Conservation (phyloP, 306 rosid species). For the Cicer cuneatum region DNA sequence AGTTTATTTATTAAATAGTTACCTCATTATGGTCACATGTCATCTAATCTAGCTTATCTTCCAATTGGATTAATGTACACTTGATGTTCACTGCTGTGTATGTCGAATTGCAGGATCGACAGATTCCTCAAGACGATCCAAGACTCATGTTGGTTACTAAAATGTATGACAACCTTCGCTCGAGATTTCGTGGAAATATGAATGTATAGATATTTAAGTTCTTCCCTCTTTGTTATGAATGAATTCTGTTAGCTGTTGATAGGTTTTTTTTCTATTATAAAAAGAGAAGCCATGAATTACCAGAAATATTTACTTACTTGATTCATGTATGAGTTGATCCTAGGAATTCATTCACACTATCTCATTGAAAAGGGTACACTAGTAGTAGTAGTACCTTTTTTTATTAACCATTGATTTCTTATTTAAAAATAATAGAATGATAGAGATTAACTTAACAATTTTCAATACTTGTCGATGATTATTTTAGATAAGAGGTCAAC, state of each 20-base stretch:
- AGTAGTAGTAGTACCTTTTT: background rate
- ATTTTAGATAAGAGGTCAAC: background rate
- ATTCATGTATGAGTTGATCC: constrained; percentile 34
- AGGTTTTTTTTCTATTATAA: constrained; percentile 27
- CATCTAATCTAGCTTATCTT: constrained; percentile 13
- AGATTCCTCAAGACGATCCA: constrained; percentile 85
- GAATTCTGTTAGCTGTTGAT: constrained; percentile 31
- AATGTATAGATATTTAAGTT: constrained; percentile 19
- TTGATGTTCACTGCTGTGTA: constrained; percentile 19
- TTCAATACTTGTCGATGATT: background rate
- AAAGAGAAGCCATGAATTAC: constrained; percentile 23
- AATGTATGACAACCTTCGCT: constrained; percentile 47
- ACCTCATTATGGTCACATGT: background rate
- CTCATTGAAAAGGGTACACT: background rate
- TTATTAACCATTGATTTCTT: background rate
- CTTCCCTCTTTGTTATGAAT: constrained; percentile 33
- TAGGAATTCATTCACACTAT: constrained; percentile 22
- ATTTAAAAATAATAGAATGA: constrained; percentile 9
- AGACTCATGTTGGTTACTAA: constrained; percentile 64
- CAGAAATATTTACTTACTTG: constrained; percentile 29
- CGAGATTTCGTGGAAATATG: constrained; percentile 44
- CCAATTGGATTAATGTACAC: background rate
- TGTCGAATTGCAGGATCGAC: constrained; percentile 62
- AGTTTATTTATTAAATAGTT: too few relatives aligned
- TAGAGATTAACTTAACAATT: background rate